Conservation (phyloP, 2,329 filamentous ascomycete genomes). For the Trichoderma sp. region DNA sequence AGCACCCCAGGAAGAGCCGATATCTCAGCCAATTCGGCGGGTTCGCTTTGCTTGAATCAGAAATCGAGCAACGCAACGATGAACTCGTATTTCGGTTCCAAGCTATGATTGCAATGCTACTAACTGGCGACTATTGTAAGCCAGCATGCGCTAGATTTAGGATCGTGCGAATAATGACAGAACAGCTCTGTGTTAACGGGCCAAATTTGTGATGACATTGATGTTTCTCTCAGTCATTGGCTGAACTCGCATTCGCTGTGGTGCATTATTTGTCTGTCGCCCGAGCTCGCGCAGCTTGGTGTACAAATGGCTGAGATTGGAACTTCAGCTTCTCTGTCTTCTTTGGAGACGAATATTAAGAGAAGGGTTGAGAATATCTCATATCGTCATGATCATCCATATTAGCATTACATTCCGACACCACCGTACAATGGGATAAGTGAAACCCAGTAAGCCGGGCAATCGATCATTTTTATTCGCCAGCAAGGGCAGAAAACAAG, state of each 20-base stretch:
- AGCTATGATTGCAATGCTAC: neutral
- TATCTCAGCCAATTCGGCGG: slow-evolving; percentile 36
- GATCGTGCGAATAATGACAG: neutral
- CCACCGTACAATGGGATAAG: neutral
- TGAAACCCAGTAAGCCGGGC: neutral
- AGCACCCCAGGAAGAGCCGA: slow-evolving; percentile 24
- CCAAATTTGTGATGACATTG: neutral
- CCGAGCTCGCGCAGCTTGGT: neutral
- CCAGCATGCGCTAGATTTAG: neutral
- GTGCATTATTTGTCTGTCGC: neutral
- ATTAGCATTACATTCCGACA: slow-evolving; percentile 1
- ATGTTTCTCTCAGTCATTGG: neutral
- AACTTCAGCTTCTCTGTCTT: neutral
- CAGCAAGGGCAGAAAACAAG: neutral
- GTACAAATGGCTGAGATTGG: neutral
- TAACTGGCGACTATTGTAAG: neutral
- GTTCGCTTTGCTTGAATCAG: slow-evolving; percentile 37
- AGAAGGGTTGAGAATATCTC: neutral
- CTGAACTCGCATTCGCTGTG: neutral
- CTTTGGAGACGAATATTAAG: neutral
- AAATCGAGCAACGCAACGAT: neutral
- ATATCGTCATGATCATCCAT: neutral
- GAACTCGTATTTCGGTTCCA: slow-evolving; percentile 10
- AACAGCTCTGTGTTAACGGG: neutral
- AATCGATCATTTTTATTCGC: neutral